Evolutionary conservation across 2,329 filamentous ascomycete species (phyloP).

Genomic region (Drechslera avenae): DNA sequence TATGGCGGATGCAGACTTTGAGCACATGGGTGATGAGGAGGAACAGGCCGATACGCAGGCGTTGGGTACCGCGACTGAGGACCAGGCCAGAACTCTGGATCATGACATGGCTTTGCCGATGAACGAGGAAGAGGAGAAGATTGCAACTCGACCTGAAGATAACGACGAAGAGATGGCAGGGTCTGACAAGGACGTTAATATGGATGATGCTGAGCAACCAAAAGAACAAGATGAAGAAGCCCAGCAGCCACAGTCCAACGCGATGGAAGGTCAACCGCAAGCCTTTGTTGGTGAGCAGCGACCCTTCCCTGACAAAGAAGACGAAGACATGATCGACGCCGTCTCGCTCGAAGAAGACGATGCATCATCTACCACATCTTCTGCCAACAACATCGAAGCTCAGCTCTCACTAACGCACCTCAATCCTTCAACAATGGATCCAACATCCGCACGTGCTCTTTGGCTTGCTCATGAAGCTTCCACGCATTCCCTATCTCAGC

Average conservation of each 20-base stretch:
- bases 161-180: slow-evolving; percentile 35
- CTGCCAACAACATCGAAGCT: slow-evolving; percentile 55
- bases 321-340: slow-evolving; percentile 48
- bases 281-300: slow-evolving; percentile 54
- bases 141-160: slow-evolving; percentile 42
- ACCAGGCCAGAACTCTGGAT: slow-evolving; percentile 84
- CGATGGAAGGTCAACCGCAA: slow-evolving; percentile 46
- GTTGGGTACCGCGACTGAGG: slow-evolving; percentile 83
- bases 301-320: slow-evolving; percentile 36
- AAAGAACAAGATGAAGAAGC: slow-evolving; percentile 32
- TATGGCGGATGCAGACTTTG: slow-evolving; percentile 81
- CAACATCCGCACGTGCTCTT: slow-evolving; percentile 69
- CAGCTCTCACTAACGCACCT: slow-evolving; percentile 78
- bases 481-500: slow-evolving; percentile 84
- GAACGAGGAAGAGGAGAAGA: slow-evolving; percentile 55
- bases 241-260: slow-evolving; percentile 32
- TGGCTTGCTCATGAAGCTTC: slow-evolving; percentile 85
- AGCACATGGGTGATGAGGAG: slow-evolving; percentile 87
- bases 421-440: slow-evolving; percentile 47
- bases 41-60: slow-evolving; percentile 86
- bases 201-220: slow-evolving; percentile 49
- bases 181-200: slow-evolving; percentile 46
- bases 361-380: slow-evolving; percentile 33
- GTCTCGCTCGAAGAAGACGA: slow-evolving; percentile 43
- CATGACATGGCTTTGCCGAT: slow-evolving; percentile 85